Conservation (phyloP, 306 rosid genomes). For the Pterocarpus santalinus region DNA sequence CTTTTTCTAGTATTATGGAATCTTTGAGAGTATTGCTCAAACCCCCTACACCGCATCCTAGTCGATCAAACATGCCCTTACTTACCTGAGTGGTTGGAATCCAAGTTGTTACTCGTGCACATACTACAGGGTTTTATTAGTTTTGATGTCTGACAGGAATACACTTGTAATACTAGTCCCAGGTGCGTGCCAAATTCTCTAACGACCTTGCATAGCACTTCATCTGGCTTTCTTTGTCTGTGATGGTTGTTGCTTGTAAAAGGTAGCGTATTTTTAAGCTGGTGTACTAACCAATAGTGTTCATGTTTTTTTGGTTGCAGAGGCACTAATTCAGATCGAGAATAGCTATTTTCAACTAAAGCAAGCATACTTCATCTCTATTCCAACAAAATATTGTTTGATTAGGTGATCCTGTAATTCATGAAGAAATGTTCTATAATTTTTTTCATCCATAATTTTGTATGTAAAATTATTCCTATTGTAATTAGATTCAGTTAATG, state of each 20-base stretch:
- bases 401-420: conserved; percentile 45
- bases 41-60: conserved; percentile 61
- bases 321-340: conserved; percentile 49
- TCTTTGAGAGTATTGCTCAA: conserved; percentile 71
- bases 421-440: conserved; percentile 46
- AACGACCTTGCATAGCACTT: conserved; percentile 29
- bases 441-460: conserved; percentile 52
- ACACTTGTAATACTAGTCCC: conserved; percentile 50
- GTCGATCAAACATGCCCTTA: conserved; percentile 54
- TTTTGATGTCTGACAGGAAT: conserved; percentile 54
- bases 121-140: conserved; percentile 57
- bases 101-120: conserved; percentile 55
- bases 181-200: conserved; percentile 55
- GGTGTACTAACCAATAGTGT: conserved; percentile 39
- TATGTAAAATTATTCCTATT: conserved; percentile 48
- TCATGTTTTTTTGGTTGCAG: conserved; percentile 53
- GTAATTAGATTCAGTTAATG: conserved; percentile 51
- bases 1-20: conserved; percentile 81
- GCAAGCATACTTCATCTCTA: conserved; percentile 49
- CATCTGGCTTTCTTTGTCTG: conserved; percentile 18
- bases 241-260: not conserved
- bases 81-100: conserved; percentile 54
- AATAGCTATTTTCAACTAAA: conserved; percentile 54
- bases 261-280: not conserved
- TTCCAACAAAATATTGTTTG: conserved; percentile 49